phyloP scores from a whole-genome alignment of 208 protist genomes.

The Strigomonas oncopelti region DNA sequence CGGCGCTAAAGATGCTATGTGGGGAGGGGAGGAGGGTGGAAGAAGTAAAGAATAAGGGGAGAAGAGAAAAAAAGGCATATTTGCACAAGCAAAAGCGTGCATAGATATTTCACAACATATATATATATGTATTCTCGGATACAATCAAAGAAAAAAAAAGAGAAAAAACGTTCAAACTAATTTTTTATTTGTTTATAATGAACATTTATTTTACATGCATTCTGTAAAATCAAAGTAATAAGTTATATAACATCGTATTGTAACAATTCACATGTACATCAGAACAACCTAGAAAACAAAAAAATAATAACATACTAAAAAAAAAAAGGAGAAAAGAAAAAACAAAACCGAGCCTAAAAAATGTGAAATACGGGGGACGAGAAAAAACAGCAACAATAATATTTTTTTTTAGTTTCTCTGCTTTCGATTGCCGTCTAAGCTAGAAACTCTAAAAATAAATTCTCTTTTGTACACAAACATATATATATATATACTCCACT shows the following conservation, averaged over 20 bases:
- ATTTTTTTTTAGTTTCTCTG: conserved; percentile 5
- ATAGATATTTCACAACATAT: too few species aligned
- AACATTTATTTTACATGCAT: conserved; percentile 6
- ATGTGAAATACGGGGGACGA: conserved; percentile 3
- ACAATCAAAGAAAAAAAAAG: conserved; percentile 2
- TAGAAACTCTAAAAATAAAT: conserved; percentile 19
- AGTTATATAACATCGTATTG: background rate
- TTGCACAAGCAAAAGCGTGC: background rate
- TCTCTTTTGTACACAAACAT: background rate
- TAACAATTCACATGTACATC: too few species aligned
- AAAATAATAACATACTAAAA: conserved; percentile 7
- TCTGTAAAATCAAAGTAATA: background rate
- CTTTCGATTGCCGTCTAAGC: conserved; percentile 4
- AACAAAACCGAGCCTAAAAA: conserved; percentile 18
- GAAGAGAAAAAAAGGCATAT: background rate
- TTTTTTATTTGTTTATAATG: conserved; percentile 2
- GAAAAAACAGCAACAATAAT: background rate
- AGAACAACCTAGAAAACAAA: conserved; percentile 7
- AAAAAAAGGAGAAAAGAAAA: conserved; percentile 14
- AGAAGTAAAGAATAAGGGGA: background rate
- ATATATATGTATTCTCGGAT: background rate
- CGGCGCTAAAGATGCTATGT: background rate
- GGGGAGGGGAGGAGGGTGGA: background rate
- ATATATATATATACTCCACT: background rate
- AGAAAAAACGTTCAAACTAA: background rate